A percentile compares a stretch with the other conserved stretches of the same genome.
phyloP scores from a whole-genome alignment of 75 land plant species.

The Pinus albicaulis region DNA sequence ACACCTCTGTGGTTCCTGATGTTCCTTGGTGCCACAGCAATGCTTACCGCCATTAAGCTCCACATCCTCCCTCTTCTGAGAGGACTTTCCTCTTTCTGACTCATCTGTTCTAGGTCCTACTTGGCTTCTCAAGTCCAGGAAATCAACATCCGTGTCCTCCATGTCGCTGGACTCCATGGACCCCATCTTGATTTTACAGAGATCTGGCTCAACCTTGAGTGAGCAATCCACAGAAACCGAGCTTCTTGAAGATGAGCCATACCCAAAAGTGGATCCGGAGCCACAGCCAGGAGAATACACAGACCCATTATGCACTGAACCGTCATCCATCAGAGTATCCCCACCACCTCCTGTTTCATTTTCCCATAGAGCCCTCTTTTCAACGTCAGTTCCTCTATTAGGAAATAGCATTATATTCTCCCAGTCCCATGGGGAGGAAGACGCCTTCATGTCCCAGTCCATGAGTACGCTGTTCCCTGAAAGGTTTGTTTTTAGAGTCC shows the following conservation, averaged over 20 bases:
- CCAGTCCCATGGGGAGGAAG: constrained; percentile 11
- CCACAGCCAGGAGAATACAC: constrained; percentile 4
- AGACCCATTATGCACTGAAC: constrained; percentile 1
- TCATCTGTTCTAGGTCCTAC: background rate
- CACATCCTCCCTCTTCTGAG: background rate
- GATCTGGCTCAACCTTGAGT: background rate
- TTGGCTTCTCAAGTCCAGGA: constrained; percentile 9
- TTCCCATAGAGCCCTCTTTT: constrained; percentile 6
- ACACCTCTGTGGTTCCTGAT: background rate
- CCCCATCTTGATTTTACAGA: constrained; percentile 7
- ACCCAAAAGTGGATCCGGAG: constrained; percentile 1
- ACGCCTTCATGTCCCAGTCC: constrained; percentile 12
- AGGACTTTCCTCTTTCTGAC: background rate
- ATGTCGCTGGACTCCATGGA: background rate
- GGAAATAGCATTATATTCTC: constrained; percentile 8
- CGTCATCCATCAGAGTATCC: background rate
- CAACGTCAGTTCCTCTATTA: background rate
- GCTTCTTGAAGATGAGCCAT: constrained; percentile 9
- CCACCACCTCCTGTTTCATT: background rate
- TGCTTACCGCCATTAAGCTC: background rate
- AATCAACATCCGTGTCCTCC: background rate
- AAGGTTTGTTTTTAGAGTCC: no score
- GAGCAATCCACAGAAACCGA: constrained; percentile 6
- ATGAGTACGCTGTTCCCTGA: background rate
- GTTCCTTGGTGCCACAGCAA: background rate